Percentiles rank a stretch among this genome's conserved stretches.
These are phyloP conservation scores for Dendrostoma leiphaemia DNA, from an alignment of 2,329 filamentous ascomycete genomes.

Conservation along the genomic window DNA sequence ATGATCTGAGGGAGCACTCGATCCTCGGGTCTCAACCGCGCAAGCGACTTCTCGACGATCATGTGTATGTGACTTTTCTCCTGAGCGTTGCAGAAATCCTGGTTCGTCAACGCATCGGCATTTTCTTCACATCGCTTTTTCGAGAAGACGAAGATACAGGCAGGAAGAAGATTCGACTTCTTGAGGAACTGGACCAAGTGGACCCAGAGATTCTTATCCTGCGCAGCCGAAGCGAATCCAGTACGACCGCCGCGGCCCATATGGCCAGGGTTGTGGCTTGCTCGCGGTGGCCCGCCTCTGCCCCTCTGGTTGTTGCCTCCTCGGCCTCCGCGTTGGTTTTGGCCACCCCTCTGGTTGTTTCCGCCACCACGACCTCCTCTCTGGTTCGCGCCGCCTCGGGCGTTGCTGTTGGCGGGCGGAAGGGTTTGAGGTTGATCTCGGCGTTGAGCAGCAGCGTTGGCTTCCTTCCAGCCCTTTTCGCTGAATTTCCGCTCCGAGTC, in stretches of 20 bases:
- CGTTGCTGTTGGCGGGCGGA: slow-evolving; percentile 32
- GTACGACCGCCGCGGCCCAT: slow-evolving; percentile 86
- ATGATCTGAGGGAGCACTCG: slow-evolving; percentile 88
- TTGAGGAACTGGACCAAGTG: slow-evolving; percentile 89
- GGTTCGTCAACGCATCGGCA: slow-evolving; percentile 88
- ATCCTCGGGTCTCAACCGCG: slow-evolving; percentile 87
- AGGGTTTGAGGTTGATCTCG: slow-evolving; percentile 70
- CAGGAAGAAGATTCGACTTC: slow-evolving; percentile 82
- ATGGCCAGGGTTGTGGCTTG: slow-evolving; percentile 69
- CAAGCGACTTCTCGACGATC: slow-evolving; percentile 93
- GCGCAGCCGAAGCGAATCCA: slow-evolving; percentile 82
- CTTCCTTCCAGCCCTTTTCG: slow-evolving; percentile 92
- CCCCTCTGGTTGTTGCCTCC: slow-evolving; percentile 54
- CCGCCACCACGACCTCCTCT: slow-evolving; percentile 51
- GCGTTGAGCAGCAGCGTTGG: slow-evolving; percentile 77
- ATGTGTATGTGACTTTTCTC: slow-evolving; percentile 98
- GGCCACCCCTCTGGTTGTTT: slow-evolving; percentile 45
- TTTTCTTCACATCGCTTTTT: slow-evolving; percentile 98
- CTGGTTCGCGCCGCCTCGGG: slow-evolving; percentile 48
- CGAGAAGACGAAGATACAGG: slow-evolving; percentile 97
- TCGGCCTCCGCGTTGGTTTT: slow-evolving; percentile 45
- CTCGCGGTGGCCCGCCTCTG: slow-evolving; percentile 56
- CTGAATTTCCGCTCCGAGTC: slow-evolving; percentile 89
- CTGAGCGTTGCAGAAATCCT: slow-evolving; percentile 88
- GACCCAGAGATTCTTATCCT: slow-evolving; percentile 96